Evolutionary conservation across 768 basidiomycete species (phyloP).

Genomic region (Mycena albidolilacea): DNA sequence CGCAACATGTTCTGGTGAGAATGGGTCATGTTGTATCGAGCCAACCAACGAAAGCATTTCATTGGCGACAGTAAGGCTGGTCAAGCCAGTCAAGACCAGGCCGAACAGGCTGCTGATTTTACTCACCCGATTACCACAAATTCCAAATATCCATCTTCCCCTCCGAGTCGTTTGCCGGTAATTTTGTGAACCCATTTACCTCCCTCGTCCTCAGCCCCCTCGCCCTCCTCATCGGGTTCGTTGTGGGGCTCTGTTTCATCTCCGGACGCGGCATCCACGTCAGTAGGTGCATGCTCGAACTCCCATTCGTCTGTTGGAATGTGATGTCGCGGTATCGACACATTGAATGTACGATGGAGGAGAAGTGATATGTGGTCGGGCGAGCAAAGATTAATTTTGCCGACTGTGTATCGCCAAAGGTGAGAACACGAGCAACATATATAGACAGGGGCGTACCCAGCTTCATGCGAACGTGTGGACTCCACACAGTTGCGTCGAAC

Average conservation of each 20-base stretch:
- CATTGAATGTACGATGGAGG: conserved; percentile 93
- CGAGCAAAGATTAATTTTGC: conserved; percentile 90
- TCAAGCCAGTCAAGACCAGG: conserved; percentile 29
- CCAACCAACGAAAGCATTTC: conserved; percentile 94
- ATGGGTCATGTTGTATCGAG: conserved; percentile 84
- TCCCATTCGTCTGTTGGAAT: conserved; percentile 86
- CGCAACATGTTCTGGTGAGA: conserved; percentile 72
- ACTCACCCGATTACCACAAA: conserved; percentile 93
- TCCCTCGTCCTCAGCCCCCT: conserved; percentile 56
- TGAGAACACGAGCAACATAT: conserved; percentile 15
- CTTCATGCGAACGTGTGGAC: conserved; percentile 85
- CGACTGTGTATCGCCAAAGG: conserved; percentile 62
- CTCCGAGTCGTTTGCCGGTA: conserved; percentile 81
- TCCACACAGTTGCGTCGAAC: conserved; percentile 93
- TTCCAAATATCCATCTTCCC: conserved; percentile 73
- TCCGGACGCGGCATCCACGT: conserved; percentile 81
- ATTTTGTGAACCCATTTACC: conserved; percentile 87
- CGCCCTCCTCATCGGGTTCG: conserved; percentile 31
- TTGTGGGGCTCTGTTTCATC: conserved; percentile 40
- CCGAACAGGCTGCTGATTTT: neutral
- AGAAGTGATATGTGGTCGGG: conserved; percentile 95
- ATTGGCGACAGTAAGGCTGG: conserved; percentile 89
- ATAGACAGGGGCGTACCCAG: conserved; percentile 67
- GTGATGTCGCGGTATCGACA: conserved; percentile 93
- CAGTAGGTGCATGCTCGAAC: conserved; percentile 89